These are phyloP conservation scores for Ogataea minuta DNA, from an alignment of 805 yeast genomes.

Conservation along the genomic window DNA sequence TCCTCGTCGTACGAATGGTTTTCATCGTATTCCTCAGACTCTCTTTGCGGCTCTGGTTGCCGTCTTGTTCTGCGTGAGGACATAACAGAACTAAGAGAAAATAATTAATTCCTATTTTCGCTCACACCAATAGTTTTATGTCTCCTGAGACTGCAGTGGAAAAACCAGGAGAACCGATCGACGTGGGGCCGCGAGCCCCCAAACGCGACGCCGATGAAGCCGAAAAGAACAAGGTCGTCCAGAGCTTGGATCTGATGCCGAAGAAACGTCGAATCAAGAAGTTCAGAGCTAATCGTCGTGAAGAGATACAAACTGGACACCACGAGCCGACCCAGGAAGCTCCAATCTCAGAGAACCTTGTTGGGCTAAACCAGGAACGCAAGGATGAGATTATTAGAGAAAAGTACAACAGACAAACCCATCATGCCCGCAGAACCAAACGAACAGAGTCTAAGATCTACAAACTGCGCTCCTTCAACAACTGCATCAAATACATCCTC, in stretches of 20 bases:
- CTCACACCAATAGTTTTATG: slow-evolving; percentile 1
- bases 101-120: background rate
- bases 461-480: slow-evolving; percentile 84
- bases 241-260: slow-evolving; percentile 11
- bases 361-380: slow-evolving; percentile 36
- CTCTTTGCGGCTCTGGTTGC: slow-evolving; percentile 23
- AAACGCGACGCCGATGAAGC: background rate
- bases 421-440: slow-evolving; percentile 56
- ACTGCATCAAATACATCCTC: slow-evolving; percentile 83
- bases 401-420: slow-evolving; percentile 85
- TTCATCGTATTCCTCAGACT: slow-evolving; percentile 21
- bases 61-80: slow-evolving; percentile 34
- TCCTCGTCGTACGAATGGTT: slow-evolving; percentile 23
- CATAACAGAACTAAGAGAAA: slow-evolving; percentile 16
- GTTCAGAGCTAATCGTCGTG: slow-evolving; percentile 5
- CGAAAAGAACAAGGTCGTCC: background rate
- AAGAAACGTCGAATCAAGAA: slow-evolving; percentile 25
- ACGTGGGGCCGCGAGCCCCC: slow-evolving; percentile 12
- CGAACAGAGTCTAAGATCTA: slow-evolving; percentile 81
- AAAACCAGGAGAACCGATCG: slow-evolving; percentile 18
- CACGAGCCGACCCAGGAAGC: slow-evolving; percentile 2
- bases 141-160: background rate
- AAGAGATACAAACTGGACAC: background rate
- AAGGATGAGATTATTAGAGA: slow-evolving; percentile 68
- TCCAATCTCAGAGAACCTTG: slow-evolving; percentile 23